Evolutionary conservation across 208 protist species (phyloP).

Genomic region (Trypanosoma lewisi): DNA sequence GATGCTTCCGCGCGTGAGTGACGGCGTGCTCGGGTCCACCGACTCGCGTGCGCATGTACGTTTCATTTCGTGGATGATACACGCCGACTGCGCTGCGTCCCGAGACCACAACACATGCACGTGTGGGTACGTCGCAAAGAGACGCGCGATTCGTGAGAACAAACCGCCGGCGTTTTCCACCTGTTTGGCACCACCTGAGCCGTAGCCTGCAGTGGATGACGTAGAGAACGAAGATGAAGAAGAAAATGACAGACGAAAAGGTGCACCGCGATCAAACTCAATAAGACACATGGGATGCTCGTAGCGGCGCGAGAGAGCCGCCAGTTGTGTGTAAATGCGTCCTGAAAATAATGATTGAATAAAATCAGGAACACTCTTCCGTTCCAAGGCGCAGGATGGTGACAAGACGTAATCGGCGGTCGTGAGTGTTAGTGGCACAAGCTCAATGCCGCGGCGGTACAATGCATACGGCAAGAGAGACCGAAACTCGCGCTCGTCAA

Average conservation of each 20-base stretch:
- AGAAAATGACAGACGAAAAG: constrained; percentile 53
- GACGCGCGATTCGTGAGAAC: constrained; percentile 52
- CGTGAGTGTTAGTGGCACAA: constrained; percentile 79
- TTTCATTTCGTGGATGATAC: constrained; percentile 69
- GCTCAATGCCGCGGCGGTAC: constrained; percentile 61
- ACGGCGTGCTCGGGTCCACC: constrained; percentile 55
- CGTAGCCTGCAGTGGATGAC: not conserved
- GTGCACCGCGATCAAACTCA: constrained; percentile 61
- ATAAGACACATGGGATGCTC: constrained; percentile 66
- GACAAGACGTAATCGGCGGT: constrained; percentile 86
- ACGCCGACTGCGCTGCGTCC: constrained; percentile 67
- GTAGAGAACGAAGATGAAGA: constrained; percentile 8
- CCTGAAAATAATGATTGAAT: constrained; percentile 58
- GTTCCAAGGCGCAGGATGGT: constrained; percentile 70
- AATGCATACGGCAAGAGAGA: constrained; percentile 72
- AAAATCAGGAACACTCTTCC: constrained; percentile 80
- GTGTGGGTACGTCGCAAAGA: constrained; percentile 63
- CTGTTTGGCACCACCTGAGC: not conserved
- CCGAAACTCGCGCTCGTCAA: constrained; percentile 88
- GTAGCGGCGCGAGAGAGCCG: constrained; percentile 59
- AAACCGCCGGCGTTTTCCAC: constrained; percentile 22
- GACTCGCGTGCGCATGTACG: constrained; percentile 46
- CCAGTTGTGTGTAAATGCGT: constrained; percentile 72
- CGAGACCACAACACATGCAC: constrained; percentile 72
- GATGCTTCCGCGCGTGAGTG: constrained; percentile 45